These are phyloP conservation scores for Pezicula neosporulosa DNA, from an alignment of 2,329 filamentous ascomycete species.

Conservation along the genomic window DNA sequence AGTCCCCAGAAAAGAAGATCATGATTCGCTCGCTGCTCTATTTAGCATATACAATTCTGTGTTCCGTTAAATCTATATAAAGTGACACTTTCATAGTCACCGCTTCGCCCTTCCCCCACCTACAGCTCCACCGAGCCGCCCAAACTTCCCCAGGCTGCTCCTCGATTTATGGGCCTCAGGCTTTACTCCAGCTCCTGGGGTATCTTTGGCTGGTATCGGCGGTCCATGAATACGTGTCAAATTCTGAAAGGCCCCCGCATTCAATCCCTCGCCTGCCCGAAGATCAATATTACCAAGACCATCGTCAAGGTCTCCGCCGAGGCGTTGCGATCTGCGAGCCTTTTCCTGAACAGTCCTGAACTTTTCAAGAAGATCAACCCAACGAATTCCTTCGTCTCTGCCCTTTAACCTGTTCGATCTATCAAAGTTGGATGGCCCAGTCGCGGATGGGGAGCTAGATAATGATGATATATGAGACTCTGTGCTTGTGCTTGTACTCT, in stretches of 20 bases:
- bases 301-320: constrained; percentile 41
- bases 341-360: constrained; percentile 89
- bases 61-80: background rate
- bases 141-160: constrained; percentile 65
- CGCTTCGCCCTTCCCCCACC: constrained; percentile 49
- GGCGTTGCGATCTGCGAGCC: constrained; percentile 67
- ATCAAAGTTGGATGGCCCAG: constrained; percentile 59
- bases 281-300: constrained; percentile 48
- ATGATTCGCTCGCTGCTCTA: constrained; percentile 10
- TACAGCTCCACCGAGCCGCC: constrained; percentile 68
- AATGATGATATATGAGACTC: constrained; percentile 27
- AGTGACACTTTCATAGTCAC: constrained; percentile 25
- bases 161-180: constrained; percentile 53
- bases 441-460: constrained; percentile 41
- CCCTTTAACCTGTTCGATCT: constrained; percentile 73
- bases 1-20: constrained; percentile 42
- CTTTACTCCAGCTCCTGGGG: constrained; percentile 30
- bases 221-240: constrained; percentile 29
- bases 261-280: constrained; percentile 20
- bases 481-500: constrained; percentile 14
- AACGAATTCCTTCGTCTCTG: constrained; percentile 83
- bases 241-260: constrained; percentile 33
- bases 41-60: constrained; percentile 2
- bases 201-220: constrained; percentile 48
- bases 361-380: constrained; percentile 91